Evolutionary conservation across 2,329 filamentous ascomycete species (phyloP).

Genomic region (Pseudogymnoascus sp.): DNA sequence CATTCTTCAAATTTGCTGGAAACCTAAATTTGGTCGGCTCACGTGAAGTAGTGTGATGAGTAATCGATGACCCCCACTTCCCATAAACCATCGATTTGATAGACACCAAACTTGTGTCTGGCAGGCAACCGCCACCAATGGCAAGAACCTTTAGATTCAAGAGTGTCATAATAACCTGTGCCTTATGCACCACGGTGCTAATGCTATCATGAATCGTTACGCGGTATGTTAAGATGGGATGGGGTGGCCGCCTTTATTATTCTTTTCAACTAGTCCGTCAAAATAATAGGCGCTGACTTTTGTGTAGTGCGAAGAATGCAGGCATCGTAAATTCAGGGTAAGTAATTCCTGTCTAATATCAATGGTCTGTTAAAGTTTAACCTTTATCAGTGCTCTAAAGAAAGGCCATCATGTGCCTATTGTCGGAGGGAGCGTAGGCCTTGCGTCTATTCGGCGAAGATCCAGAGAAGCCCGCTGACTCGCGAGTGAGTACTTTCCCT

Average conservation of each 20-base stretch:
- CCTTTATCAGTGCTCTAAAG: conserved; percentile 1
- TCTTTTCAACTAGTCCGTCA: neutral
- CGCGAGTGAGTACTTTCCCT: neutral
- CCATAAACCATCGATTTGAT: conserved; percentile 8
- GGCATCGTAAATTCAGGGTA: conserved; percentile 2
- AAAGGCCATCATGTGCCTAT: conserved; percentile 4
- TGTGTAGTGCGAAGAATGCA: conserved; percentile 8
- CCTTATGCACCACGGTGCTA: conserved; percentile 5
- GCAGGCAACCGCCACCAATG: neutral
- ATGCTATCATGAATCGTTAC: conserved; percentile 6
- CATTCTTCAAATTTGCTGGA: neutral
- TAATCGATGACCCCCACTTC: neutral
- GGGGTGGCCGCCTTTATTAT: neutral
- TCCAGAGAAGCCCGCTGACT: conserved; percentile 7
- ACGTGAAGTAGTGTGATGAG: conserved; percentile 6
- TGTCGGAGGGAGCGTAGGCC: neutral
- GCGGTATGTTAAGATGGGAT: conserved; percentile 1
- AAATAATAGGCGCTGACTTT: neutral
- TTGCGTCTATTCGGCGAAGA: conserved; percentile 2
- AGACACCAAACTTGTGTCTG: neutral
- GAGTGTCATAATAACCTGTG: neutral
- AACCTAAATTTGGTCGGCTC: neutral
- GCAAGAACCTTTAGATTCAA: conserved; percentile 1
- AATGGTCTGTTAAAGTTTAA: neutral
- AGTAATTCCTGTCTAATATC: conserved; percentile 8